Conservation (phyloP, 805 yeast genomes). For the Debaryomyces hansenii region DNA sequence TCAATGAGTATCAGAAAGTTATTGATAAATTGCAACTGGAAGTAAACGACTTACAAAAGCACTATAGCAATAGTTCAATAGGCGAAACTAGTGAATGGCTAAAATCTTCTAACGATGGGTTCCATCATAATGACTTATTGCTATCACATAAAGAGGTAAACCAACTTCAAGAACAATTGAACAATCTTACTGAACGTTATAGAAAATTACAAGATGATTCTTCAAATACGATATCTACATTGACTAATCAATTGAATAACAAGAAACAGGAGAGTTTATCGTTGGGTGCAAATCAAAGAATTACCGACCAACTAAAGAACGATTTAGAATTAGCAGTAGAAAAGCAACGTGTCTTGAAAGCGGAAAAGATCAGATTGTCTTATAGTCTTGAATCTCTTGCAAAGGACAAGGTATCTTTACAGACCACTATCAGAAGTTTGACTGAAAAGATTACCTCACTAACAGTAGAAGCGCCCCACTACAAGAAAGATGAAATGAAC, state of each 20-base stretch:
- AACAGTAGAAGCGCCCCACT: constrained; percentile 14
- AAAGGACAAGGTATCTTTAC: constrained; percentile 37
- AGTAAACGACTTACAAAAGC: constrained; percentile 26
- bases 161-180: constrained; percentile 14
- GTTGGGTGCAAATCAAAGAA: constrained; percentile 13
- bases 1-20: constrained; percentile 28
- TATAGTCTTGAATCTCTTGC: constrained; percentile 38
- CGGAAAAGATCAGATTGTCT: constrained; percentile 45
- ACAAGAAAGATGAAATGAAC: constrained; percentile 2
- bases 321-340: constrained; percentile 43
- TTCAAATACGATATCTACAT: constrained; percentile 18
- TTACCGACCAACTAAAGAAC: constrained; percentile 31
- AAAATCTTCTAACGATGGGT: constrained; percentile 1
- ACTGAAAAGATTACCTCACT: constrained; percentile 37
- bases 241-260: constrained; percentile 22
- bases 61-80: not conserved
- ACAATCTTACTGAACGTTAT: constrained; percentile 15
- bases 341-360: constrained; percentile 42
- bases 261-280: constrained; percentile 16
- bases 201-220: constrained; percentile 21
- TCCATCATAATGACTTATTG: constrained; percentile 15
- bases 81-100: not conserved
- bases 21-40: constrained; percentile 33
- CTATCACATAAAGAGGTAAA: constrained; percentile 15
- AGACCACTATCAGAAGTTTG: constrained; percentile 35